Evolutionary conservation across 441 rosid species (phyloP), one percentile per base, ranked within the genome.

Genomic region (Erysimum cheiri): DNA sequence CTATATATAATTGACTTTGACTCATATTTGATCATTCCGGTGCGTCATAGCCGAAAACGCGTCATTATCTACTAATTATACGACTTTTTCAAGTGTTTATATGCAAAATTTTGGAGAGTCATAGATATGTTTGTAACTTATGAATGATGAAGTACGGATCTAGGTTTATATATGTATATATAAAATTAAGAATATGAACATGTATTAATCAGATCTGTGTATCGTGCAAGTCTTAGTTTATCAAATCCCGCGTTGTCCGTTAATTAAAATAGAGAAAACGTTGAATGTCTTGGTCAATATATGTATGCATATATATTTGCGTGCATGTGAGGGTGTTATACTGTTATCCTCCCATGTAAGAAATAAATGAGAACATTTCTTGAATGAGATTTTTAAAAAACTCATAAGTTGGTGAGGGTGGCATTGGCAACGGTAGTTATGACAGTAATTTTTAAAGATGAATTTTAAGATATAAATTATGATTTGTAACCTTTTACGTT

Each of bases 261-360:
- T 24, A 4, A 10, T 50, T 22, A 22, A 1, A 22, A 50, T 6
- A 22, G 1, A 37, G 15, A 22, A 37, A 40, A 13, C 50, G 10
- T 52, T 50, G 70, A 65, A 65, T 65, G 3, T 65, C 15, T 65
- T 49, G 22, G 69, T 50, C 59, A 64, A 64, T 4, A 8, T 13
- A 26, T 41, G 50, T 65, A 35, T 19, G 4, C 55, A 48, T 32
- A 15, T 44, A 48, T 32, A 15, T 44, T 22, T 4, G 1, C 26
- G 4, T 60, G n/a, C 37, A 60, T 41, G 36, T 14, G 37, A 36
- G 32, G 40, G 32, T 59, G 7, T 59, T 39, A 41, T 2, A n/a
- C 46, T 43, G 22, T 19, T 22, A 22, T 37, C 3, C 14, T 10
- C 22, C 13, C 6, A 19, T 57, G 22, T 19, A 9, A 19, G 28